These are phyloP conservation scores for Trametes hirsuta DNA, from an alignment of 1,284 basidiomycete genomes.

Conservation along the genomic window DNA sequence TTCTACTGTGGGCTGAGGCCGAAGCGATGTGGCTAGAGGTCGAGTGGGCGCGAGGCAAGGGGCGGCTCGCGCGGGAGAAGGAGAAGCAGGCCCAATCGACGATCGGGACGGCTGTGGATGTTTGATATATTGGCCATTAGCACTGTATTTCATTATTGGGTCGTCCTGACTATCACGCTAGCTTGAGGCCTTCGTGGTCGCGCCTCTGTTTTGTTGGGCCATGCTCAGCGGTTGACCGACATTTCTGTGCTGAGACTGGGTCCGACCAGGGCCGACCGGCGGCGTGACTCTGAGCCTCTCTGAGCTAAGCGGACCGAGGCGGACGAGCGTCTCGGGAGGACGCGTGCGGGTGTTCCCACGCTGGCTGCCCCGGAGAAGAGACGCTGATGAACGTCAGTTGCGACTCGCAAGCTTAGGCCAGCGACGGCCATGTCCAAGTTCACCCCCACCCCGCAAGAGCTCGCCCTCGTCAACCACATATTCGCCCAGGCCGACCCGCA, in stretches of 20 bases:
- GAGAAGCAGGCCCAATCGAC: slow-evolving; percentile 28
- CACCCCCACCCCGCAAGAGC: slow-evolving; percentile 66
- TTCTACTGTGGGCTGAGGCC: slow-evolving; percentile 54
- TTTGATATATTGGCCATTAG: slow-evolving; percentile 6
- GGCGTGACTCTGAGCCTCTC: background rate
- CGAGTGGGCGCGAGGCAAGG: slow-evolving; percentile 68
- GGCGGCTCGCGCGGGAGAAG: slow-evolving; percentile 60
- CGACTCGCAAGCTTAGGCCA: slow-evolving; percentile 17
- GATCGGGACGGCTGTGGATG: slow-evolving; percentile 23
- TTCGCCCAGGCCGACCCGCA: slow-evolving; percentile 71
- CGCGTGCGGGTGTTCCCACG: background rate
- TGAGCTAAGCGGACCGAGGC: background rate
- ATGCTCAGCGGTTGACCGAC: no score
- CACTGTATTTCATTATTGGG: no score
- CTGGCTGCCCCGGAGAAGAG: background rate
- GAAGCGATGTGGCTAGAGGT: slow-evolving; percentile 61
- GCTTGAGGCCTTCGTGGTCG: background rate
- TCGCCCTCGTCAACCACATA: slow-evolving; percentile 69
- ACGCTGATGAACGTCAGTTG: slow-evolving; percentile 24
- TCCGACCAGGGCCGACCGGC: background rate
- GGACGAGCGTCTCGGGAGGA: background rate
- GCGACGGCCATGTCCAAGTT: slow-evolving; percentile 60
- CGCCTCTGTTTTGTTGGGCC: background rate
- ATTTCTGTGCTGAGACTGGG: no score
- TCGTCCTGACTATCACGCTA: no score